Evolutionary conservation across 768 basidiomycete species (phyloP).

Genomic region (Harrya chromipes): DNA sequence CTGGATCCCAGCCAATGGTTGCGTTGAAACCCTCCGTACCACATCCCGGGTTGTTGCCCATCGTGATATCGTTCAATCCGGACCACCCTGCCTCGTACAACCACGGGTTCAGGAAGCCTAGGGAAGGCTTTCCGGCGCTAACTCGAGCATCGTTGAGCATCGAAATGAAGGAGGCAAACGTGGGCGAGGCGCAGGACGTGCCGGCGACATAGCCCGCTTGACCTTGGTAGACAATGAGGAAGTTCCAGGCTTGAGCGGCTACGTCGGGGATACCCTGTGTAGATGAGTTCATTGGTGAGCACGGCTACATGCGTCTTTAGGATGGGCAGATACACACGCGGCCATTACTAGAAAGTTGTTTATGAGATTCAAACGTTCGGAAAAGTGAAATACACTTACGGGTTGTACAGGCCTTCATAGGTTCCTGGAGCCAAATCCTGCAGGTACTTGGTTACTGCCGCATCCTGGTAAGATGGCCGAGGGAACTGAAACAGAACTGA

Average conservation of each 20-base stretch:
- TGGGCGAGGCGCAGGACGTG: constrained; percentile 63
- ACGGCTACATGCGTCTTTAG: not conserved
- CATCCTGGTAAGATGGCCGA: constrained; percentile 53
- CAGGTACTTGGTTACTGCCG: constrained; percentile 44
- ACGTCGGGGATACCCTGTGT: constrained; percentile 62
- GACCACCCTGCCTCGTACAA: constrained; percentile 40
- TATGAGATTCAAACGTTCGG: not conserved
- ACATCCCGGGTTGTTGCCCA: constrained; percentile 56
- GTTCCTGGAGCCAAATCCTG: constrained; percentile 42
- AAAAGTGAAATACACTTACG: constrained; percentile 33
- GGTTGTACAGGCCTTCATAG: constrained; percentile 60
- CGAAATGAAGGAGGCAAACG: constrained; percentile 61
- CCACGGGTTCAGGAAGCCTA: constrained; percentile 70
- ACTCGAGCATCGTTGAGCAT: constrained; percentile 65
- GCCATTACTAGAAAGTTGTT: constrained; percentile 38
- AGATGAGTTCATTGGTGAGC: not conserved
- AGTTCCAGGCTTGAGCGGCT: constrained; percentile 52
- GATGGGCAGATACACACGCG: constrained; percentile 39
- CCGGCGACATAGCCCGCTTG: constrained; percentile 44
- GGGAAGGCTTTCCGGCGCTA: constrained; percentile 35
- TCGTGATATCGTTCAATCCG: constrained; percentile 55
- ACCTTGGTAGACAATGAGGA: constrained; percentile 47
- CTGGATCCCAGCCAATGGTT: constrained; percentile 59
- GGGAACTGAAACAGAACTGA: constrained; percentile 37
- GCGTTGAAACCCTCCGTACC: constrained; percentile 65